phyloP scores from a whole-genome alignment of 768 basidiomycete species.

The Termitomyces sp. region DNA sequence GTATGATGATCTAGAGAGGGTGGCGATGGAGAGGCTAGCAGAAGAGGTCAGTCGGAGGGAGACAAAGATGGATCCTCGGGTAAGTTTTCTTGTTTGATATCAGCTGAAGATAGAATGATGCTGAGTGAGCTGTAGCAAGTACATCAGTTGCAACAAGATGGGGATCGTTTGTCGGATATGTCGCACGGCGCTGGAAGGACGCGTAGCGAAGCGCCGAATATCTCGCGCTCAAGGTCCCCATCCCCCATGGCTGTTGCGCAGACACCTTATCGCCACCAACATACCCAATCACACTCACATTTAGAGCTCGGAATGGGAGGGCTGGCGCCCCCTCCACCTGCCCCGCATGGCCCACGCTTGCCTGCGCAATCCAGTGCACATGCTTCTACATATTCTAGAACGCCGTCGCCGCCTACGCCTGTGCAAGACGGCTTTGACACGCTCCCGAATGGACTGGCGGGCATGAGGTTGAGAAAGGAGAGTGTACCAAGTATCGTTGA shows the following conservation, averaged over 20 bases:
- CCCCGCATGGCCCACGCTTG: constrained; percentile 68
- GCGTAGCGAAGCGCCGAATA: constrained; percentile 34
- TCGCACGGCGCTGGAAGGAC: constrained; percentile 5
- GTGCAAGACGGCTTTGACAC: constrained; percentile 11
- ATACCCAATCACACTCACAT: constrained; percentile 21
- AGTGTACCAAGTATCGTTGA: neutral
- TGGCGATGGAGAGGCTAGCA: constrained; percentile 57
- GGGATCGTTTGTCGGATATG: constrained; percentile 24
- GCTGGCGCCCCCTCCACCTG: constrained; percentile 61
- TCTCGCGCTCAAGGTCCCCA: constrained; percentile 30
- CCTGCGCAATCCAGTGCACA: constrained; percentile 37
- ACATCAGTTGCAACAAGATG: constrained; percentile 32
- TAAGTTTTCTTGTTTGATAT: constrained; percentile 27
- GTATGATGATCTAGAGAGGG: constrained; percentile 71
- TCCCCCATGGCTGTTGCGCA: constrained; percentile 27
- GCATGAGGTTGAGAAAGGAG: constrained; percentile 12
- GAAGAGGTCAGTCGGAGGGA: constrained; percentile 71
- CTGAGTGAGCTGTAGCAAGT: constrained; percentile 19
- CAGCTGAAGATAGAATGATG: neutral
- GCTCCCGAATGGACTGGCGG: constrained; percentile 14
- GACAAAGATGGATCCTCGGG: constrained; percentile 57
- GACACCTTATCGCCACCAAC: constrained; percentile 16
- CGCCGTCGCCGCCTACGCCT: constrained; percentile 64
- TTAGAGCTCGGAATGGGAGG: constrained; percentile 10
- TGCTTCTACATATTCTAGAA: constrained; percentile 38